Conservation (phyloP, 805 yeast species). For the Wickerhamomyces silvicola region DNA sequence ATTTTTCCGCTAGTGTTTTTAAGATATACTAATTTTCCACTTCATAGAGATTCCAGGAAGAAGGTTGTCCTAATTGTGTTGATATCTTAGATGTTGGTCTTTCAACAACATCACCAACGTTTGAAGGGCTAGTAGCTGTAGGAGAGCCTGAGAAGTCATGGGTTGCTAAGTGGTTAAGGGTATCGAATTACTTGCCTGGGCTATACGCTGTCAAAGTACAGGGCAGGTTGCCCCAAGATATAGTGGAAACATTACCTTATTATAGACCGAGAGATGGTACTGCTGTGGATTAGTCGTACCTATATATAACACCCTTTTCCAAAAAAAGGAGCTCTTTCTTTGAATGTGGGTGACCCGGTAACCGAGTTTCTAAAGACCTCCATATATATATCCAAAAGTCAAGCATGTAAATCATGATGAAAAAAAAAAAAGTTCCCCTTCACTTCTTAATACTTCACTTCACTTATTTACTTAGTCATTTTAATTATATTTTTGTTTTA, state of each 20-base stretch:
- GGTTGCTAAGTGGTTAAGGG: conserved; percentile 95
- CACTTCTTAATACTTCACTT: too few species aligned
- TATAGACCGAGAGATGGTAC: conserved; percentile 96
- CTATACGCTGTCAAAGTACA: conserved; percentile 89
- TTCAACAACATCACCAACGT: conserved; percentile 86
- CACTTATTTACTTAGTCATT: too few species aligned
- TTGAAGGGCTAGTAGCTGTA: conserved; percentile 90
- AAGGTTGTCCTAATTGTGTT: conserved; percentile 97
- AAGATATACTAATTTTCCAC: neutral
- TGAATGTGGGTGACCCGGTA: too few species aligned
- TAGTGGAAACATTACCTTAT: conserved; percentile 62
- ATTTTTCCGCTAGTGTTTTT: neutral
- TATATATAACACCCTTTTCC: too few species aligned
- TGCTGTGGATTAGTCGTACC: conserved; percentile 46
- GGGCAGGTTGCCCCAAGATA: conserved; percentile 87
- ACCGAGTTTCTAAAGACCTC: too few species aligned
- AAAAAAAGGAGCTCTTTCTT: too few species aligned
- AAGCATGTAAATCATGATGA: too few species aligned
- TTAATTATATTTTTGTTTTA: too few species aligned
- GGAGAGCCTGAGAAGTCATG: conserved; percentile 83
- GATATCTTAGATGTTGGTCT: conserved; percentile 83
- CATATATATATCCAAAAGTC: too few species aligned
- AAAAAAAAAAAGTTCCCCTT: too few species aligned
- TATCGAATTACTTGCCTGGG: conserved; percentile 84
- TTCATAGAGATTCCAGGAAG: conserved; percentile 55